Evolutionary conservation across 140 eudicot species (phyloP).

Genomic region (Anethum foeniculum): DNA sequence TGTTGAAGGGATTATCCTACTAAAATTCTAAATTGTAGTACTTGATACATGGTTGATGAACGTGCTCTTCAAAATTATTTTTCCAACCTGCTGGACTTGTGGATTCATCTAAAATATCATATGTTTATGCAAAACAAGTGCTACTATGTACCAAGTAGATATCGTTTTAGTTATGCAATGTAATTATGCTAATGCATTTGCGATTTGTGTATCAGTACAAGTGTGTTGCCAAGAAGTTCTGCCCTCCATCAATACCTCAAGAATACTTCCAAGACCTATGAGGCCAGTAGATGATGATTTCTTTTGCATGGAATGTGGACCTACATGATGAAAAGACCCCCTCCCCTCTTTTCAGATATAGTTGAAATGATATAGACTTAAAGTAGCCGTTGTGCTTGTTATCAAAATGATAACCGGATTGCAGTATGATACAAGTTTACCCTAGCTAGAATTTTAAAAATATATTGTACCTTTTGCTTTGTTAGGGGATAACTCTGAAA

Average conservation of each 20-base stretch:
- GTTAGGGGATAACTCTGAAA: neutral
- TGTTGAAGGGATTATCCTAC: neutral
- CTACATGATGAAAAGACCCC: neutral
- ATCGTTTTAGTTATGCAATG: neutral
- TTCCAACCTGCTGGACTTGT: neutral
- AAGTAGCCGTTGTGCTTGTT: neutral
- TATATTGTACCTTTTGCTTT: neutral
- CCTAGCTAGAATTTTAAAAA: neutral
- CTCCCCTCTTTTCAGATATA: neutral
- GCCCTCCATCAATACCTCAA: constrained; percentile 65
- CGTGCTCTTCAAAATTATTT: neutral
- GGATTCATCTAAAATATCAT: neutral
- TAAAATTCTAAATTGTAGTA: neutral
- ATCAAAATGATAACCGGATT: neutral
- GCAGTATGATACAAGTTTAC: neutral
- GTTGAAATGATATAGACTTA: neutral
- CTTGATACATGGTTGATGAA: neutral
- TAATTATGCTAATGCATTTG: neutral
- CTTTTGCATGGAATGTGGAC: neutral
- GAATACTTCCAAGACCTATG: constrained; percentile 52
- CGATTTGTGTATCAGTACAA: constrained; percentile 62
- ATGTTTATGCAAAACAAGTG: neutral
- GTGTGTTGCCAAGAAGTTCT: constrained; percentile 81
- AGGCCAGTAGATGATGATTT: constrained; percentile 5
- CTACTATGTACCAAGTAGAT: neutral